These are phyloP conservation scores for Termitomyces sp. DNA, from an alignment of 1,284 basidiomycete genomes.

Conservation along the genomic window DNA sequence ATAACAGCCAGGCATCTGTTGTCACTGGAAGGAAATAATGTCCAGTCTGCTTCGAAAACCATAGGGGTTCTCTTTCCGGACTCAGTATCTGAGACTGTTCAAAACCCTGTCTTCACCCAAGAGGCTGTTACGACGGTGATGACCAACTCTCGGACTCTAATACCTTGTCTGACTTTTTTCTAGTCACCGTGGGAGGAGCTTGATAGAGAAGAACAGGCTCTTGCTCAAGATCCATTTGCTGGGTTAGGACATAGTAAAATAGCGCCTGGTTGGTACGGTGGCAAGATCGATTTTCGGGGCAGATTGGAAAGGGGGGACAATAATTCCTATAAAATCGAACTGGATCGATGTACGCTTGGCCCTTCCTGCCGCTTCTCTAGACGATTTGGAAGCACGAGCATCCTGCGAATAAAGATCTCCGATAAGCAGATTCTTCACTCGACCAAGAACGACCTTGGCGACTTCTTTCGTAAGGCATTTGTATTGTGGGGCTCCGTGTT, in stretches of 20 bases:
- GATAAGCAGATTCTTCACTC: constrained; percentile 18
- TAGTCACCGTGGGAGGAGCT: constrained; percentile 38
- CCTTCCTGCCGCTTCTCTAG: constrained; percentile 36
- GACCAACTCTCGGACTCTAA: not conserved
- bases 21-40: constrained; percentile 16
- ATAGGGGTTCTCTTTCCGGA: constrained; percentile 8
- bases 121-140: constrained; percentile 31
- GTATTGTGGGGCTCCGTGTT: constrained; percentile 32
- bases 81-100: not conserved
- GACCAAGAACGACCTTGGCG: constrained; percentile 18
- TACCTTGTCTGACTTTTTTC: not conserved
- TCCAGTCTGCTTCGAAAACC: constrained; percentile 11
- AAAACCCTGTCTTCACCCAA: constrained; percentile 24
- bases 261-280: constrained; percentile 35
- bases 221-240: constrained; percentile 22
- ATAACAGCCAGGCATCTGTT: constrained; percentile 8
- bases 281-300: constrained; percentile 33
- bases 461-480: constrained; percentile 32
- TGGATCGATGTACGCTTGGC: constrained; percentile 31
- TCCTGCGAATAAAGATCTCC: constrained; percentile 30
- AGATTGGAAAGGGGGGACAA: constrained; percentile 19
- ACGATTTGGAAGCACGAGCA: constrained; percentile 34
- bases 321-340: constrained; percentile 21
- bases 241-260: constrained; percentile 29
- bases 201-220: constrained; percentile 30